A percentile compares a stretch with the other conserved stretches of the same genome.
Evolutionary conservation across 2,329 filamentous ascomycete species (phyloP).

Genomic region (Stemphylium vesicarium): DNA sequence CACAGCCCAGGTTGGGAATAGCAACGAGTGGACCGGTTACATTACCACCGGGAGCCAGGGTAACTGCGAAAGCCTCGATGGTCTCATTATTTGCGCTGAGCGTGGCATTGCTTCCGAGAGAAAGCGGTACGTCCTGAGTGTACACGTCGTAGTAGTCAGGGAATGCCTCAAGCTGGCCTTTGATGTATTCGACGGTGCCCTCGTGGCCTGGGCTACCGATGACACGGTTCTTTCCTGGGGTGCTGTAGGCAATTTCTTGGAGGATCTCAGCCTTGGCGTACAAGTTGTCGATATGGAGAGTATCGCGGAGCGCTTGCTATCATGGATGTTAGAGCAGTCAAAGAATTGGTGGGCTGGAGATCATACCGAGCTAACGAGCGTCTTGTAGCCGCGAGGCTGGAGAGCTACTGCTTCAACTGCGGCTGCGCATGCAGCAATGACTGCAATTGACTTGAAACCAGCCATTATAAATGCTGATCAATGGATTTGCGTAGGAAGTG

Average conservation of each 20-base stretch:
- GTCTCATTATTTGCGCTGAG: conserved; percentile 39
- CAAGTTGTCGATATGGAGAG: conserved; percentile 35
- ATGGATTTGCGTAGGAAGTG: conserved; percentile 4
- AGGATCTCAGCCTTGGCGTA: conserved; percentile 40
- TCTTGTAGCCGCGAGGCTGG: conserved; percentile 28
- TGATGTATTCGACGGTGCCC: conserved; percentile 49
- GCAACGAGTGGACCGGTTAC: conserved; percentile 40
- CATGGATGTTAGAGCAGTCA: neutral
- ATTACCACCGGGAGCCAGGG: conserved; percentile 40
- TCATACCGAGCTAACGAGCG: conserved; percentile 36
- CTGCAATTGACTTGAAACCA: conserved; percentile 33
- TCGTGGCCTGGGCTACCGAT: conserved; percentile 50
- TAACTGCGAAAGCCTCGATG: conserved; percentile 34
- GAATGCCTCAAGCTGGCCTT: conserved; percentile 36
- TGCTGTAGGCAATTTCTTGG: conserved; percentile 49
- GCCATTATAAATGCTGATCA: conserved; percentile 11
- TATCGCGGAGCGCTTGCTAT: conserved; percentile 32
- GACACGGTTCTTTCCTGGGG: conserved; percentile 49
- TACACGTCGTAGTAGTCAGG: conserved; percentile 49
- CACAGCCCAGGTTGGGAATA: conserved; percentile 44
- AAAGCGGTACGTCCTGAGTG: conserved; percentile 36
- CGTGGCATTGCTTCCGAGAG: conserved; percentile 34
- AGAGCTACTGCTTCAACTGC: conserved; percentile 30
- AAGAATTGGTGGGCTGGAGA: neutral
- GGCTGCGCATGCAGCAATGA: conserved; percentile 28